phyloP scores from a whole-genome alignment of 345 rosid species.

The Linum usitatissimum region DNA sequence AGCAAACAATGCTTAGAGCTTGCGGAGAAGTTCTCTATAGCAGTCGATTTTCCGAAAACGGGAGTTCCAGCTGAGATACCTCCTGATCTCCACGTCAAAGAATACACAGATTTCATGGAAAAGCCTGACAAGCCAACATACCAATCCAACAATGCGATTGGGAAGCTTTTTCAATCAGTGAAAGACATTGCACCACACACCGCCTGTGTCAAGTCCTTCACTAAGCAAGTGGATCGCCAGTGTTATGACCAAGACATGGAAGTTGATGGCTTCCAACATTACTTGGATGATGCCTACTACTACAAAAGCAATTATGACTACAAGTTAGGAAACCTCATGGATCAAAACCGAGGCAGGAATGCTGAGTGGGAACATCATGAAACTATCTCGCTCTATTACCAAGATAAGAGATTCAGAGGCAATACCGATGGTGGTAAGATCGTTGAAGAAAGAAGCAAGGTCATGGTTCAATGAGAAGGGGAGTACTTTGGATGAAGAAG shows the following conservation, averaged over 20 bases:
- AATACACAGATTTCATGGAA: slow-evolving; percentile 55
- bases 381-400: slow-evolving; percentile 36
- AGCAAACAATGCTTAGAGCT: slow-evolving; percentile 32
- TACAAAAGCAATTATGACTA: slow-evolving; percentile 37
- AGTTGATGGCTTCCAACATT: slow-evolving; percentile 39
- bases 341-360: slow-evolving; percentile 46
- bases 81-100: slow-evolving; percentile 24
- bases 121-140: slow-evolving; percentile 40
- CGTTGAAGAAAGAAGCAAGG: slow-evolving; percentile 46
- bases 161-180: slow-evolving; percentile 46
- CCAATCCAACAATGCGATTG: slow-evolving; percentile 37
- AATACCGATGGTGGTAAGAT: slow-evolving; percentile 29
- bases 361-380: slow-evolving; percentile 37
- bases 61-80: slow-evolving; percentile 49
- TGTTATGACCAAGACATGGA: slow-evolving; percentile 44
- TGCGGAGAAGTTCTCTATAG: slow-evolving; percentile 34
- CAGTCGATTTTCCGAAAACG: slow-evolving; percentile 54
- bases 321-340: slow-evolving; percentile 46
- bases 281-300: slow-evolving; percentile 31
- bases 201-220: slow-evolving; percentile 23
- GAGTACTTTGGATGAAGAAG: slow-evolving; percentile 13
- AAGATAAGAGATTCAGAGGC: slow-evolving; percentile 41
- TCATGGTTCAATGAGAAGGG: slow-evolving; percentile 34
- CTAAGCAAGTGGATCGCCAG: slow-evolving; percentile 25
- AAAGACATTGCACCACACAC: slow-evolving; percentile 27